Evolutionary conservation across 352 stramenopile genomes (phyloP), one percentile per base, ranked within the genome.

Genomic region (Globisporangium uncinulatum): DNA sequence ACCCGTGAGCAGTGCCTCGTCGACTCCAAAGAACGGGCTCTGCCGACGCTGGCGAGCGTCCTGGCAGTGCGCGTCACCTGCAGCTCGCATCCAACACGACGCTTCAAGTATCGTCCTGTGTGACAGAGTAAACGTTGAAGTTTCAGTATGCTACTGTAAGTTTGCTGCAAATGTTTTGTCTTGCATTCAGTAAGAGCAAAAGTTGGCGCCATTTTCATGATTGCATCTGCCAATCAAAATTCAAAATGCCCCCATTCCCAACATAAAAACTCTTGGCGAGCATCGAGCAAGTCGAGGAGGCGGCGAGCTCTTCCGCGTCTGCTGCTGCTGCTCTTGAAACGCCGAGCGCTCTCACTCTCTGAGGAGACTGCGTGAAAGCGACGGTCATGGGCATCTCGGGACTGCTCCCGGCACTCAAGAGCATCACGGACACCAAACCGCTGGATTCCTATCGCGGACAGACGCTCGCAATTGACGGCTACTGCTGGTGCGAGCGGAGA

Each of bases 381-480:
- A 39, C 34, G 34, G 34, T 39, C 5, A 87, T 87, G 74, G 77
- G 75, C 20, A 86, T 86, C 52, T 73, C 77, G 10, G 74, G 74
- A 2, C 73, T 86, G 21, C 54, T 87, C 37, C 75, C 75, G 37
- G 73, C 79, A 69, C 85, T 95, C 43, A 87, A 88, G 67, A 87
- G 76, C 63, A 83, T 90, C 67, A 89, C 80, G 4, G 68, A 81
- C 57, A 68, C 66, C 46, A 87, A 83, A 54, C 45, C 57, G 15
- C 71, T 92, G 20, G 63, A 72, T 0, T 49, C 74, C 39, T 92
- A 87, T 67, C 69, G 56, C 24, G 79, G 78, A 50, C 61, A 76
- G 46, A 92, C 82, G 49, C 69, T 92, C 54, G 82, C 82, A 14
- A 83, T 92, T 41, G 82, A 92, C 61, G 82, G 79, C 63, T 92